Evolutionary conservation across 2,329 filamentous ascomycete species (phyloP).

Genomic region (Trichophyton benhamiae): DNA sequence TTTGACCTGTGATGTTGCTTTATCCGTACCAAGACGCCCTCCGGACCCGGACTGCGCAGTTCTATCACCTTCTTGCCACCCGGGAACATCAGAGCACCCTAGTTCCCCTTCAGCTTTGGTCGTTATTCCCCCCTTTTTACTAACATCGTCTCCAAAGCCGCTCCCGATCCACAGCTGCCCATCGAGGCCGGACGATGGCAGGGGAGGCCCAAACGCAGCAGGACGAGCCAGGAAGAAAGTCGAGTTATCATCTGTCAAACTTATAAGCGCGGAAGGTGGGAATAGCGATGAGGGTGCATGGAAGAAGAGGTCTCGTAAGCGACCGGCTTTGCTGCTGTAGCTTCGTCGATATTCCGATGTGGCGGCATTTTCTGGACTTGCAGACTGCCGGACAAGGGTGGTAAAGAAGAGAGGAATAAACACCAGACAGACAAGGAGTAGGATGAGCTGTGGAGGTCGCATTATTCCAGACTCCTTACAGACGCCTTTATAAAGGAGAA

Average conservation of each 20-base stretch:
- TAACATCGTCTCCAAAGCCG: conserved; percentile 70
- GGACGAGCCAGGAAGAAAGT: conserved; percentile 91
- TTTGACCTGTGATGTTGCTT: conserved; percentile 4
- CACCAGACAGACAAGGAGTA: conserved; percentile 37
- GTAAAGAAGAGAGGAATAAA: conserved; percentile 38
- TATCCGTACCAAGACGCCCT: not conserved
- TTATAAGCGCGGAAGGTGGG: conserved; percentile 89
- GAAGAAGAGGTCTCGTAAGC: conserved; percentile 52
- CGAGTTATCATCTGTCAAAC: conserved; percentile 92
- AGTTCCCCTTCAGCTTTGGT: conserved; percentile 63
- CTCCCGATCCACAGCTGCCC: conserved; percentile 88
- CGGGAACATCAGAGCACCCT: conserved; percentile 87
- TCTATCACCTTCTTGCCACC: conserved; percentile 52
- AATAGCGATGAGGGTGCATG: conserved; percentile 75
- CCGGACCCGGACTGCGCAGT: not conserved
- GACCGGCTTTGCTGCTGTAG: conserved; percentile 19
- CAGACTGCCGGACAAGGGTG: conserved; percentile 34
- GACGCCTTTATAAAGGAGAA: not conserved
- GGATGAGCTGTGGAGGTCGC: conserved; percentile 36
- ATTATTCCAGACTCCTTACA: conserved; percentile 18
- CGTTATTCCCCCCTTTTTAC: conserved; percentile 45
- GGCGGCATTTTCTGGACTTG: conserved; percentile 26
- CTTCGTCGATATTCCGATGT: conserved; percentile 27
- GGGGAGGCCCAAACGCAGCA: conserved; percentile 75
- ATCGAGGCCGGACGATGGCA: conserved; percentile 66